A percentile compares a stretch with the other conserved stretches of the same genome.
Evolutionary conservation across 306 rosid species (phyloP).

Genomic region (Cajanus cajan): DNA sequence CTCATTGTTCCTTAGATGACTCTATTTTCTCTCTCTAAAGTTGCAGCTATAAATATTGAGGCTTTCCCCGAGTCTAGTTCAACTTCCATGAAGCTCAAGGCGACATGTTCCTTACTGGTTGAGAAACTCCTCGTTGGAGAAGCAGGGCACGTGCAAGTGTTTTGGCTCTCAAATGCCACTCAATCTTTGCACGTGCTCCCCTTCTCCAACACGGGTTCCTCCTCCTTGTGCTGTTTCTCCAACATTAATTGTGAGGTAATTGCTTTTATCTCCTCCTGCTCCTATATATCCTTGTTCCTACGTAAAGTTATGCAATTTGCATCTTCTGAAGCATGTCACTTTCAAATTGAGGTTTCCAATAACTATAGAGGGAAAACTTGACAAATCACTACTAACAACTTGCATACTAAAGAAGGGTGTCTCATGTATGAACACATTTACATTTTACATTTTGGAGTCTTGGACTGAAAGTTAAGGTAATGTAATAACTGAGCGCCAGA

Average conservation of each 20-base stretch:
- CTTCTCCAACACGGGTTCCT: slow-evolving; percentile 85
- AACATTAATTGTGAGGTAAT: not conserved
- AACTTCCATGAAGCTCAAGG: slow-evolving; percentile 25
- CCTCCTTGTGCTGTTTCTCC: slow-evolving; percentile 33
- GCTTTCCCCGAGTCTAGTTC: slow-evolving; percentile 23
- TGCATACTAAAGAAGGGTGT: not conserved
- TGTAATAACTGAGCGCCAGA: not conserved
- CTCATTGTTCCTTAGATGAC: slow-evolving; percentile 31
- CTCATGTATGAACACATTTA: not conserved
- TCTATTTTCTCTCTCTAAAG: not conserved
- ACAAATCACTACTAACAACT: not conserved
- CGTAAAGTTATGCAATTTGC: not conserved
- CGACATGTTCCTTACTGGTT: slow-evolving; percentile 33
- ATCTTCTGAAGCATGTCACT: not conserved
- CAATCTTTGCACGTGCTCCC: slow-evolving; percentile 76
- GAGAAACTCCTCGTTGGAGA: slow-evolving; percentile 91
- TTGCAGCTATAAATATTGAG: slow-evolving; percentile 48
- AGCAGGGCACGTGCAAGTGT: slow-evolving; percentile 98
- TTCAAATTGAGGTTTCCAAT: not conserved
- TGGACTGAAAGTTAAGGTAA: not conserved
- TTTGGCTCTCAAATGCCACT: slow-evolving; percentile 21
- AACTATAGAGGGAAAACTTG: not conserved
- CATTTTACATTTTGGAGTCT: not conserved
- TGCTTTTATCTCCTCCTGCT: not conserved
- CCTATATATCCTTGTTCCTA: not conserved